These are phyloP conservation scores for Rhynchosporium graminicola DNA, from an alignment of 2,329 filamentous ascomycete genomes.

Conservation along the genomic window DNA sequence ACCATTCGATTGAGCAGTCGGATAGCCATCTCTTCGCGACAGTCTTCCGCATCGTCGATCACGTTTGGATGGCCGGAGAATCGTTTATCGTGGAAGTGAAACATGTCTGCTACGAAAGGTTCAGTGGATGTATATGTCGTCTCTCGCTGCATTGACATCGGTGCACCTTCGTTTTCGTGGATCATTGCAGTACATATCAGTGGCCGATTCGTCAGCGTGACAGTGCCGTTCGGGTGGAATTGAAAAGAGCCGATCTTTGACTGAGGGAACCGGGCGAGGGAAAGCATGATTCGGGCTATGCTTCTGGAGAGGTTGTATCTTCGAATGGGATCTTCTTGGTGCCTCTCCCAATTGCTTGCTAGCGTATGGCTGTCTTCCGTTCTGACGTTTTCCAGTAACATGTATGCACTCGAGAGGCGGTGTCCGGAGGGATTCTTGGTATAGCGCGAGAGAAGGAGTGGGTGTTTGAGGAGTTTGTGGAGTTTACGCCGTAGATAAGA, in stretches of 20 bases:
- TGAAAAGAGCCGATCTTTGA: constrained; percentile 33
- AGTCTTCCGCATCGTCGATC: constrained; percentile 31
- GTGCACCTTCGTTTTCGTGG: constrained; percentile 42
- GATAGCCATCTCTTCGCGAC: constrained; percentile 37
- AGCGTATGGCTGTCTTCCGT: not conserved
- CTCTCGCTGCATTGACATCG: constrained; percentile 35
- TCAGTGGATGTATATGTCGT: constrained; percentile 18
- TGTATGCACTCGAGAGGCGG: not conserved
- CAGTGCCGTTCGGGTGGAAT: constrained; percentile 37
- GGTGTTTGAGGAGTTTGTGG: not conserved
- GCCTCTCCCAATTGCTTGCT: not conserved
- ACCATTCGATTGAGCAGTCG: constrained; percentile 34
- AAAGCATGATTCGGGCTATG: constrained; percentile 35
- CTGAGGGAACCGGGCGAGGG: constrained; percentile 31
- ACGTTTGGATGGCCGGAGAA: constrained; percentile 37
- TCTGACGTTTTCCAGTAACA: not conserved
- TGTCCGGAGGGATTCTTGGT: not conserved
- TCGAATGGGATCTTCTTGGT: constrained; percentile 25
- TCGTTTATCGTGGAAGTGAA: constrained; percentile 35
- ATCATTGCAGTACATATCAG: constrained; percentile 34
- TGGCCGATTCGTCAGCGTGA: constrained; percentile 41
- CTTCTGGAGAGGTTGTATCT: constrained; percentile 39
- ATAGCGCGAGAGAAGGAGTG: not conserved
- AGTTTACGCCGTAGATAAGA: not conserved
- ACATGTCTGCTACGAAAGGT: constrained; percentile 24